Conservation (phyloP, 2,329 filamentous ascomycete genomes). For the Fusarium nodosum region DNA sequence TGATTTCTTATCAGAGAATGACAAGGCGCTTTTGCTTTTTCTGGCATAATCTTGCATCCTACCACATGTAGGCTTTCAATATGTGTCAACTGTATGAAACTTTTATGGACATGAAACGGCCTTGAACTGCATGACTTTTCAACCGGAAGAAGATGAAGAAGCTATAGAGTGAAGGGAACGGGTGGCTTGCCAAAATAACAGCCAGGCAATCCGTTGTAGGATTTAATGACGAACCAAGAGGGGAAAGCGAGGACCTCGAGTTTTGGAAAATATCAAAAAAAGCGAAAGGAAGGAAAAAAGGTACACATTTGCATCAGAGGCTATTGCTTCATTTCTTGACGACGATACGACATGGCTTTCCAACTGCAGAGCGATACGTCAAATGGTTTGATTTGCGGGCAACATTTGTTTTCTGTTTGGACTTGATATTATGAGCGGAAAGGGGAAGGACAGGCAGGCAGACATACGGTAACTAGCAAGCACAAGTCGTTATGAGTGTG, state of each 20-base stretch:
- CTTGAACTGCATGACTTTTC: slow-evolving; percentile 30
- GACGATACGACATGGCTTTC: slow-evolving; percentile 52
- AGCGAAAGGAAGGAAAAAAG: slow-evolving; percentile 29
- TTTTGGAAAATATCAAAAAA: slow-evolving; percentile 37
- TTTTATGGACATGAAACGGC: slow-evolving; percentile 26
- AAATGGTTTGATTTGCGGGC: slow-evolving; percentile 41
- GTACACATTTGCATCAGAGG: slow-evolving; percentile 38
- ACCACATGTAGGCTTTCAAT: slow-evolving; percentile 1
- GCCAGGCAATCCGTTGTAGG: slow-evolving; percentile 29
- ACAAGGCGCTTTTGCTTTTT: slow-evolving; percentile 13
- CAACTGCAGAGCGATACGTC: slow-evolving; percentile 49
- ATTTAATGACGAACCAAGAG: slow-evolving; percentile 34
- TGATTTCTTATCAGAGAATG: slow-evolving; percentile 19
- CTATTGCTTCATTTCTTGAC: slow-evolving; percentile 48
- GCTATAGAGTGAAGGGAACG: slow-evolving; percentile 39
- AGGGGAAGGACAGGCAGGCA: slow-evolving; percentile 15
- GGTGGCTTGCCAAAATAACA: slow-evolving; percentile 25
- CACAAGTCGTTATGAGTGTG: slow-evolving; percentile 19
- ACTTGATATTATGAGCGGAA: slow-evolving; percentile 41
- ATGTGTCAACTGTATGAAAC: slow-evolving; percentile 27
- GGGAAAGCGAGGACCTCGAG: slow-evolving; percentile 11
- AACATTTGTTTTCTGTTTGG: slow-evolving; percentile 31
- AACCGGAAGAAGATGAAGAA: slow-evolving; percentile 31
- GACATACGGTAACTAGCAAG: slow-evolving; percentile 23
- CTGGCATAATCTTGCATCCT: slow-evolving; percentile 16